phyloP scores from a whole-genome alignment of 345 rosid genomes.

The Eucalyptus regnans region DNA sequence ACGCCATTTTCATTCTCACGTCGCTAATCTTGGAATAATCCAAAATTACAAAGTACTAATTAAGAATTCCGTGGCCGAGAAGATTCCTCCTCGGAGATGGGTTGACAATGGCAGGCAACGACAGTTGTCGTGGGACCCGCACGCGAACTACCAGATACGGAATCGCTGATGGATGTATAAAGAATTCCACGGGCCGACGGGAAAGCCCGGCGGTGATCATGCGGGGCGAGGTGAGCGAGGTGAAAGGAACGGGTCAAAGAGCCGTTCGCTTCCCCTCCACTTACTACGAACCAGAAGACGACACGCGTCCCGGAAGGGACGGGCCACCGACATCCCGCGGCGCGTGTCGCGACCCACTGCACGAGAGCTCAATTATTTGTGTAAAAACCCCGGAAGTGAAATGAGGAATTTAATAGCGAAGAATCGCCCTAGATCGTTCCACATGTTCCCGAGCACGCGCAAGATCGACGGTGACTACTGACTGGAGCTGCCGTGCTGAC shows the following conservation, averaged over 20 bases:
- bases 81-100: background rate
- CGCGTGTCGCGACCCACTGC: background rate
- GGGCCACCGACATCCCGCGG: background rate
- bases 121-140: background rate
- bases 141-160: background rate
- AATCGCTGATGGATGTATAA: accelerated
- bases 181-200: background rate
- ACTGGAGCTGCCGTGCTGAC: background rate
- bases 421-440: background rate
- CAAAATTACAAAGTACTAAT: background rate
- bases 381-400: background rate
- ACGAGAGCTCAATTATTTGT: background rate
- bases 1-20: background rate
- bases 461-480: background rate
- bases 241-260: background rate
- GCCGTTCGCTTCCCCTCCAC: background rate
- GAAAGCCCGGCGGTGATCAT: background rate
- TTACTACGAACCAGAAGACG: background rate
- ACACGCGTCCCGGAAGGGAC: background rate
- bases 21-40: background rate
- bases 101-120: background rate
- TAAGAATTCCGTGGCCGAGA: background rate
- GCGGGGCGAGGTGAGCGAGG: background rate
- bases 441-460: background rate
- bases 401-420: background rate